phyloP scores from a whole-genome alignment of 495 filamentous ascomycete species.

The Cercophora sp. region DNA sequence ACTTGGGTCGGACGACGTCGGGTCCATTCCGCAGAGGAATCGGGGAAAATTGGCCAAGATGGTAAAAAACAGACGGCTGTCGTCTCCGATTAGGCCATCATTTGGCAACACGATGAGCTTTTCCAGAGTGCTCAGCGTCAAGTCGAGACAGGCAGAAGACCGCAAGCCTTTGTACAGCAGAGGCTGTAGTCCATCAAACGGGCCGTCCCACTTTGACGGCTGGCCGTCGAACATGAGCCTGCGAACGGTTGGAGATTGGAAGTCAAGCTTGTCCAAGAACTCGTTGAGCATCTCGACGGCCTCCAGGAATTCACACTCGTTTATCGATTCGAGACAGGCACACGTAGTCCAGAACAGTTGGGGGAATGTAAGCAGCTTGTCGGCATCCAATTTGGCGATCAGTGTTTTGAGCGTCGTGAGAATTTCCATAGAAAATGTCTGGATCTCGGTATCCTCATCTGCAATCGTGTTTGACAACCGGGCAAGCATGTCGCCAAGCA shows the following conservation, averaged over 20 bases:
- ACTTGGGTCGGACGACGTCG: slow-evolving; percentile 48
- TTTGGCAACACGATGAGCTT: slow-evolving; percentile 74
- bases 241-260: slow-evolving; percentile 65
- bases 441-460: slow-evolving; percentile 84
- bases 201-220: slow-evolving; percentile 84
- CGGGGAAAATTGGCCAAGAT: slow-evolving; percentile 85
- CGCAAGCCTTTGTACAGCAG: slow-evolving; percentile 87
- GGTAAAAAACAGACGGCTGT: slow-evolving; percentile 76
- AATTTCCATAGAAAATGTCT: slow-evolving; percentile 97
- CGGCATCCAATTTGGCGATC: slow-evolving; percentile 73
- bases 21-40: slow-evolving; percentile 77
- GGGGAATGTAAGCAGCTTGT: slow-evolving; percentile 79
- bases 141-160: slow-evolving; percentile 74
- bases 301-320: slow-evolving; percentile 91
- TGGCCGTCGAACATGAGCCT: slow-evolving; percentile 67
- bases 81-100: slow-evolving; percentile 75
- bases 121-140: slow-evolving; percentile 73
- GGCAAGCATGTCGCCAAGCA: slow-evolving; percentile 94
- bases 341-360: slow-evolving; percentile 97
- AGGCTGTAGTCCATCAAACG: slow-evolving; percentile 80
- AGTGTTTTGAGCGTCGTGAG: slow-evolving; percentile 88
- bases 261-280: slow-evolving; percentile 76
- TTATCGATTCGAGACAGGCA: slow-evolving; percentile 91
- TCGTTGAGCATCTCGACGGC: slow-evolving; percentile 88
- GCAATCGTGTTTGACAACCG: slow-evolving; percentile 93